These are phyloP conservation scores for Linderina pennispora DNA, from an alignment of 192 early-diverging fungal species.

Conservation along the genomic window DNA sequence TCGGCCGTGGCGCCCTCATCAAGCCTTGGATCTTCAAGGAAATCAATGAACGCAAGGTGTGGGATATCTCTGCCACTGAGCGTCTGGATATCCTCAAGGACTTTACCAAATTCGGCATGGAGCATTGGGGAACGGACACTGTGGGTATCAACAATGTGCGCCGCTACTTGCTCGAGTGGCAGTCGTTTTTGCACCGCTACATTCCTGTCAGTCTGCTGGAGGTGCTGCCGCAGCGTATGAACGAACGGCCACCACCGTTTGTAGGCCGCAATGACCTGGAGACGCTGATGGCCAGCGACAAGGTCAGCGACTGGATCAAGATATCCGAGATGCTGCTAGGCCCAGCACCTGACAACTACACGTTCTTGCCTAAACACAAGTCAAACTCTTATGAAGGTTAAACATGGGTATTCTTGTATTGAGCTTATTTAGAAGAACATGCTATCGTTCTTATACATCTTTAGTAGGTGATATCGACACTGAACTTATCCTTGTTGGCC, in stretches of 20 bases:
- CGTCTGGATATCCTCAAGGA: constrained; percentile 84
- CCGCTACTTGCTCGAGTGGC: constrained; percentile 76
- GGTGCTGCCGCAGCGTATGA: constrained; percentile 85
- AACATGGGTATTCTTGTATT: neutral
- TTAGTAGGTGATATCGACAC: constrained; percentile 15
- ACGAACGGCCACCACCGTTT: constrained; percentile 82
- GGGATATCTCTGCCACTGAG: constrained; percentile 87
- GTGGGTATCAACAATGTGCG: constrained; percentile 79
- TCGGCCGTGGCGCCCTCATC: constrained; percentile 86
- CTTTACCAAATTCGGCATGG: constrained; percentile 82
- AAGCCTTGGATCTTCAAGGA: constrained; percentile 99
- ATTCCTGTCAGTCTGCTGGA: constrained; percentile 92
- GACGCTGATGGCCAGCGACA: constrained; percentile 84
- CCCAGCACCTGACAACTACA: constrained; percentile 77
- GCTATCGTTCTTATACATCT: neutral
- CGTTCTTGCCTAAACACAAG: constrained; percentile 93
- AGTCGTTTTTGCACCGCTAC: constrained; percentile 69
- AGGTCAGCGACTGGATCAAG: constrained; percentile 85
- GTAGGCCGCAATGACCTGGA: constrained; percentile 86
- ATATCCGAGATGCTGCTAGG: constrained; percentile 89
- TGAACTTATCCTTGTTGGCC: constrained; percentile 10
- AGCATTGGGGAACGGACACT: constrained; percentile 92
- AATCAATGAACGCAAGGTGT: constrained; percentile 77
- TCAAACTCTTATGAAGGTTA: constrained; percentile 67
- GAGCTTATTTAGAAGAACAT: neutral